Evolutionary conservation across 495 filamentous ascomycete genomes (phyloP), one percentile per base, ranked within the genome.

Genomic region (Aspergillus conjunctus): DNA sequence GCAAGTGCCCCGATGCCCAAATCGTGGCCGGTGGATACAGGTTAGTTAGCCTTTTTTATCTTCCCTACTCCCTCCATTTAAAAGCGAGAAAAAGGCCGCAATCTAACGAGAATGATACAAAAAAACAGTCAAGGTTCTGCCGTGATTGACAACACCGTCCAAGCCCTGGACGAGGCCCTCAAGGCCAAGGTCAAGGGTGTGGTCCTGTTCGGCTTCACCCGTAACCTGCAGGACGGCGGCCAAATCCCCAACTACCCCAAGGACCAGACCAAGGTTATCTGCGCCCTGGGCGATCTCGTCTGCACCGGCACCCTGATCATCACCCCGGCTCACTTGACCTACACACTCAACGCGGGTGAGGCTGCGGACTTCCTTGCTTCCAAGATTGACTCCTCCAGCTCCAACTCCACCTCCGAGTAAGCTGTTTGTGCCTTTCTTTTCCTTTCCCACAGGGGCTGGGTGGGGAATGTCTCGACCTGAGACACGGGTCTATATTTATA

Each of bases 191-290:
- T 85, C 60, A 78, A 74, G 43, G 81, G 79, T 7, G 81, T 81
- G 2, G 76, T 83, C 31, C 69, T 81, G 3, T 85, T 78, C 54
- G 83, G 84, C 2, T 83, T 83, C 66, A 85, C 84, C 43, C 78
- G 82, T 59, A 84, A 84, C 63, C 65, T 76, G 37, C 80, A 82
- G 64, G 74, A 84, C 54, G 55, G 66, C 7, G 75, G 78, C 2
- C 65, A 71, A 41, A 75, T 84, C 58, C 78, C 78, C 32, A 73
- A 74, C 41, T 82, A 81, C 62, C 76, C 78, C 30, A 53, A 67
- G 18, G 67, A 66, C 21, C 73, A 78, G 58, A 69, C 73, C 31
- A 66, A 79, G 60, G 81, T 83, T 18, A 77, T 79, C 62, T 87
- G 84, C 63, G 75, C 76, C 17, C 37, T 70, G 22, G 80, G 79